A percentile compares a stretch with the other conserved stretches of the same genome.
phyloP scores from a whole-genome alignment of 306 rosid species.

The Styphnolobium japonicum region DNA sequence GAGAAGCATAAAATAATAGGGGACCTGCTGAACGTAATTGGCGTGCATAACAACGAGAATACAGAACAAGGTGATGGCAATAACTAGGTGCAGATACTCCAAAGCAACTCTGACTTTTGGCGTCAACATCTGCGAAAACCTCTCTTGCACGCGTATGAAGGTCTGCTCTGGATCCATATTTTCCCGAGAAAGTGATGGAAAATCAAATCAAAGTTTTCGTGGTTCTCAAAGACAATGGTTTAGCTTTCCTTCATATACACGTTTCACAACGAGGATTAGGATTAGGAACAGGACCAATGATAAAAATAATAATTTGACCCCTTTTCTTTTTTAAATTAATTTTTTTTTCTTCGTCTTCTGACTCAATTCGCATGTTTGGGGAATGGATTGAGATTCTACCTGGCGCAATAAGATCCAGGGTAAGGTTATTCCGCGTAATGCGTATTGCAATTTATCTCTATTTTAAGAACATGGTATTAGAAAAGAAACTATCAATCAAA shows the following conservation, averaged over 20 bases:
- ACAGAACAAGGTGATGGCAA: constrained; percentile 87
- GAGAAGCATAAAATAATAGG: neutral
- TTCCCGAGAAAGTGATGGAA: constrained; percentile 36
- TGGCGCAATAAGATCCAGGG: neutral
- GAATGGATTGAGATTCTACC: neutral
- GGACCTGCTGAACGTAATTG: constrained; percentile 95
- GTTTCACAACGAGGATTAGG: neutral
- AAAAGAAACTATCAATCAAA: no score
- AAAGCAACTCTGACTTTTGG: constrained; percentile 83
- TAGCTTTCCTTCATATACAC: no score
- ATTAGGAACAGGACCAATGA: neutral
- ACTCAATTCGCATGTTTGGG: neutral
- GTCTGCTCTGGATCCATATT: constrained; percentile 98
- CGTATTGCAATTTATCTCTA: no score
- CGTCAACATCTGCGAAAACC: constrained; percentile 86
- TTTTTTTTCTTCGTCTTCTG: neutral
- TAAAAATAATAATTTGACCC: no score
- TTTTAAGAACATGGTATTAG: no score
- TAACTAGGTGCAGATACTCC: constrained; percentile 75
- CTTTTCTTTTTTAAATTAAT: no score
- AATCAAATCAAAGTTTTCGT: neutral
- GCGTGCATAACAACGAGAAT: constrained; percentile 99
- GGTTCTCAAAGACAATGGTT: neutral
- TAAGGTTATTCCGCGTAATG: neutral
- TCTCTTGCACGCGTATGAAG: constrained; percentile 91